Conservation (phyloP, 352 stramenopile species). For the Phytophthora sojae region DNA sequence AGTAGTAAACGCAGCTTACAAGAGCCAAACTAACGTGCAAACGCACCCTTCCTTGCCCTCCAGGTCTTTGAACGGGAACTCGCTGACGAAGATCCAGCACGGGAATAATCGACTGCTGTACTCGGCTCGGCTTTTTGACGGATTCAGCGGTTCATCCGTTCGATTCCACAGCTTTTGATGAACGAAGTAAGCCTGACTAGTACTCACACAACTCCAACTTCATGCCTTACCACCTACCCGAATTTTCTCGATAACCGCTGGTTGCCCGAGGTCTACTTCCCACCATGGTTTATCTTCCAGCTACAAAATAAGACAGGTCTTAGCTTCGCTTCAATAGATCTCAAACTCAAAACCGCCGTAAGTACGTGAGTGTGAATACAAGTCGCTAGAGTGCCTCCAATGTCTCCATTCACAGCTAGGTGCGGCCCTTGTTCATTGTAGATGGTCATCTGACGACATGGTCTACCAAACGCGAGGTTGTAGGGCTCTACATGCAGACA, state of each 20-base stretch:
- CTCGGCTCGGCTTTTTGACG: slow-evolving; percentile 70
- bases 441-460: slow-evolving; percentile 85
- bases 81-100: slow-evolving; percentile 94
- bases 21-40: background rate
- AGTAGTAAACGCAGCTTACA: no score
- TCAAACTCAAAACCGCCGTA: slow-evolving; percentile 2
- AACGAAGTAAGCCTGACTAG: slow-evolving; percentile 26
- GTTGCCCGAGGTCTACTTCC: slow-evolving; percentile 91
- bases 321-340: background rate
- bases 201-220: background rate
- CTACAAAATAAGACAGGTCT: slow-evolving; percentile 27
- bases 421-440: slow-evolving; percentile 91
- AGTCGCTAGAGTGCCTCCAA: slow-evolving; percentile 66
- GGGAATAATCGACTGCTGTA: slow-evolving; percentile 90
- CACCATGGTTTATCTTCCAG: slow-evolving; percentile 94
- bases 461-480: slow-evolving; percentile 88
- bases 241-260: slow-evolving; percentile 81
- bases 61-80: slow-evolving; percentile 85
- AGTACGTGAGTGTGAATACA: slow-evolving; percentile 92
- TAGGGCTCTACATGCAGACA: slow-evolving; percentile 89
- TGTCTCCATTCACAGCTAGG: slow-evolving; percentile 87
- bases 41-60: slow-evolving; percentile 77
- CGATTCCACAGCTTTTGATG: slow-evolving; percentile 90
- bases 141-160: slow-evolving; percentile 88
- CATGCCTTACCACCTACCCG: slow-evolving; percentile 39